A percentile compares a stretch with the other conserved stretches of the same genome.
Evolutionary conservation across 495 filamentous ascomycete species (phyloP).

Genomic region (Penicillium bovifimosum): DNA sequence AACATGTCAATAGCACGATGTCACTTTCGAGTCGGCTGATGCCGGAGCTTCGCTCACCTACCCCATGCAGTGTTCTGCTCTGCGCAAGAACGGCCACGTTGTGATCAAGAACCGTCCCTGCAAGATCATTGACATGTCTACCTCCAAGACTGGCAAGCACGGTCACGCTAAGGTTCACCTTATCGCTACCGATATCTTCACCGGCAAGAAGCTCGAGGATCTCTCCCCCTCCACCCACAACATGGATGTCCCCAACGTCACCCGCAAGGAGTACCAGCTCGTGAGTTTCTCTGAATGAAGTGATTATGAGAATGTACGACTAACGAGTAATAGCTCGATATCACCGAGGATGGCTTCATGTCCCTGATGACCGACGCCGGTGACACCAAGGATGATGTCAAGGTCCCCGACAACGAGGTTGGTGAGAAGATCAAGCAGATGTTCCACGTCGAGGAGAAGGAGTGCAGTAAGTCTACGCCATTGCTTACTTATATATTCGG

Average conservation of each 20-base stretch:
- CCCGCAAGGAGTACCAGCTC: conserved; percentile 84
- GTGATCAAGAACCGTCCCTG: conserved; percentile 97
- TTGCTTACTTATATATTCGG: neutral
- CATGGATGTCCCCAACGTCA: conserved; percentile 97
- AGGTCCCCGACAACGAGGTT: conserved; percentile 82
- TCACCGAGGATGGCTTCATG: conserved; percentile 87
- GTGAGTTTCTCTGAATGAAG: conserved; percentile 48
- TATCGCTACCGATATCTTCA: conserved; percentile 97
- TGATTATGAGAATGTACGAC: neutral
- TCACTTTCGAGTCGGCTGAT: conserved; percentile 86
- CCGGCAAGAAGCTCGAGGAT: conserved; percentile 98
- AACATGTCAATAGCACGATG: conserved; percentile 61
- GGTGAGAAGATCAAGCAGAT: conserved; percentile 74
- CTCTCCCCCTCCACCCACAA: conserved; percentile 99
- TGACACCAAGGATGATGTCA: conserved; percentile 88
- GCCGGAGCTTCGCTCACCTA: conserved; percentile 89
- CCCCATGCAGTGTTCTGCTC: conserved; percentile 98
- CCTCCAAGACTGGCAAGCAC: conserved; percentile 99
- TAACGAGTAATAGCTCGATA: conserved; percentile 57
- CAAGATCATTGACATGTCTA: conserved; percentile 99
- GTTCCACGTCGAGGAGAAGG: conserved; percentile 68
- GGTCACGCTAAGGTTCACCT: conserved; percentile 99
- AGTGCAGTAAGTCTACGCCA: conserved; percentile 65
- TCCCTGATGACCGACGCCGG: conserved; percentile 79
- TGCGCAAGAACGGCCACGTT: conserved; percentile 98